phyloP scores from a whole-genome alignment of 331 rosid genomes.

The Telfairia occidentalis region DNA sequence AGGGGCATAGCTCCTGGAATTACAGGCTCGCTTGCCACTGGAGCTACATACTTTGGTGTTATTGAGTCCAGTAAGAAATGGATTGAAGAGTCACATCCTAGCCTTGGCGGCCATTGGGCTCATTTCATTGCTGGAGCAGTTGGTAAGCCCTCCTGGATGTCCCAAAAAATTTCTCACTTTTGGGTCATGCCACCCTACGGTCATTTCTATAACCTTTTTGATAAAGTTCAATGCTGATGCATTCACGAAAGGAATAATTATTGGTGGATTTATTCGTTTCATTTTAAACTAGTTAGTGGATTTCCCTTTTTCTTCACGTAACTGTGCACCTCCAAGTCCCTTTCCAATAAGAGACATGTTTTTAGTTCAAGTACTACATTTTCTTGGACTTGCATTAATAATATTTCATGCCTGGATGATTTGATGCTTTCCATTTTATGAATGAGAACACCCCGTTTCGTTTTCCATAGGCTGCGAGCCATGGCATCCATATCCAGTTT shows the following conservation, averaged over 20 bases:
- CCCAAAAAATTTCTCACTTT: slow-evolving; percentile 6
- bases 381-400: background rate
- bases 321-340: background rate
- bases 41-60: slow-evolving; percentile 88
- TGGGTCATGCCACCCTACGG: background rate
- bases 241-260: background rate
- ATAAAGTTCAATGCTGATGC: background rate
- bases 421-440: too few relatives aligned
- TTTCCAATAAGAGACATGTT: background rate
- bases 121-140: slow-evolving; percentile 87
- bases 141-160: slow-evolving; percentile 42
- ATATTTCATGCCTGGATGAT: background rate
- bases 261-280: background rate
- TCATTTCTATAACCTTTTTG: background rate
- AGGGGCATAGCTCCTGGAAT: slow-evolving; percentile 76
- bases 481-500: background rate
- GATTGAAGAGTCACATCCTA: slow-evolving; percentile 74
- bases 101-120: slow-evolving; percentile 74
- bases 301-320: background rate
- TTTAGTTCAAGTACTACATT: background rate
- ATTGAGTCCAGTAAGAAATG: slow-evolving; percentile 80
- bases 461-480: background rate
- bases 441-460: background rate
- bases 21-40: slow-evolving; percentile 86
- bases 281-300: background rate